Evolutionary conservation across 345 rosid genomes (phyloP).

Genomic region (Cardiospermum halicacabum): DNA sequence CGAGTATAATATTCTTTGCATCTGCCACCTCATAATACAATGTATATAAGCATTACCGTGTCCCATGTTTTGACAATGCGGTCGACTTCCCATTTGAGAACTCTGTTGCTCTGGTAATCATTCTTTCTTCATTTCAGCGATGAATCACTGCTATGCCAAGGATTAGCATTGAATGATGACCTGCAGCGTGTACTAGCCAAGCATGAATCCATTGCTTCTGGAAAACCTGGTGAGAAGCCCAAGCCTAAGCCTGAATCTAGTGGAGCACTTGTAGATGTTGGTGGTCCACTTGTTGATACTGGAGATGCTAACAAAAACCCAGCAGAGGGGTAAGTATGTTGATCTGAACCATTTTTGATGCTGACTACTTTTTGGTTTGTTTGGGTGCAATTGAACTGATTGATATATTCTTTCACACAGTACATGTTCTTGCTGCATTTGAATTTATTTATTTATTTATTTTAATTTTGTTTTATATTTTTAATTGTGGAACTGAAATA

Average conservation of each 20-base stretch:
- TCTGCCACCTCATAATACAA: not conserved
- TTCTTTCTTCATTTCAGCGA: constrained; percentile 54
- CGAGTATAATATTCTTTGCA: not conserved
- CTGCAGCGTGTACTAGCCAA: constrained; percentile 88
- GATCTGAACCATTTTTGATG: constrained; percentile 3
- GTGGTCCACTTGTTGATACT: constrained; percentile 70
- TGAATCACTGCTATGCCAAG: constrained; percentile 85
- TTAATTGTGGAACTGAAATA: not conserved
- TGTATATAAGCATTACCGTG: not conserved
- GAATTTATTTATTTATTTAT: too few relatives aligned
- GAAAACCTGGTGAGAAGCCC: constrained; percentile 49
- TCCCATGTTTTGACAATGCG: not conserved
- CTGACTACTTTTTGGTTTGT: constrained; percentile 3
- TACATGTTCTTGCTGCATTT: too few relatives aligned
- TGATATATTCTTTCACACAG: not conserved
- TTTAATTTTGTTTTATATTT: not conserved
- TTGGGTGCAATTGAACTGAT: constrained; percentile 5
- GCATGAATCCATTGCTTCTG: constrained; percentile 83
- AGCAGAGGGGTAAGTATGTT: constrained; percentile 42
- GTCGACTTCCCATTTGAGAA: not conserved
- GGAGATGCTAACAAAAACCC: constrained; percentile 54
- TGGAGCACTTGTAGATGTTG: constrained; percentile 50
- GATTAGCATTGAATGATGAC: constrained; percentile 91
- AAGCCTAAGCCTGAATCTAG: constrained; percentile 55
- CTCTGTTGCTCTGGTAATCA: not conserved